A percentile compares a stretch with the other conserved stretches of the same genome.
phyloP scores from a whole-genome alignment of 2,329 filamentous ascomycete species.

The Colletotrichum chlorophyti region DNA sequence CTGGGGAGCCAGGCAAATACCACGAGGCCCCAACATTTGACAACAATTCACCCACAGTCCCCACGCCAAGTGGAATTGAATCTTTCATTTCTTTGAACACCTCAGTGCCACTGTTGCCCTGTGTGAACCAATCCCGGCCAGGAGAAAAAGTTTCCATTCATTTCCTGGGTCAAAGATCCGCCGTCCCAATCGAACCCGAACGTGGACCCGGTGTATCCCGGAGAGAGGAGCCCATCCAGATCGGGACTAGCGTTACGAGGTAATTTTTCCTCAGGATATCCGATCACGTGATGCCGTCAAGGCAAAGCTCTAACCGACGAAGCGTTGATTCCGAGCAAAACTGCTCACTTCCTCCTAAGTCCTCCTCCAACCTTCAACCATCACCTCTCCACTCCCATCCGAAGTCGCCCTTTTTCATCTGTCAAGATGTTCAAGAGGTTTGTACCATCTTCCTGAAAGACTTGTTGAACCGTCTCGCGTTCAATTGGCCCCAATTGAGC shows the following conservation, averaged over 20 bases:
- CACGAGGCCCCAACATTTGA: slow-evolving; percentile 13
- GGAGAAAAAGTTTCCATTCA: slow-evolving; percentile 22
- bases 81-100: slow-evolving; percentile 4
- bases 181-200: slow-evolving; percentile 26
- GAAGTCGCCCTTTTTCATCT: slow-evolving; percentile 71
- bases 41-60: slow-evolving; percentile 15
- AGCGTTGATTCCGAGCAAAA: slow-evolving; percentile 53
- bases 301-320: slow-evolving; percentile 54
- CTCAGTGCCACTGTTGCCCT: not conserved
- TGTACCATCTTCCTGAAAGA: slow-evolving; percentile 47
- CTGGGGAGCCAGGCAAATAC: slow-evolving; percentile 15
- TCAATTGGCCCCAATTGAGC: slow-evolving; percentile 62
- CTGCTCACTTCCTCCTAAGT: slow-evolving; percentile 56
- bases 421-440: slow-evolving; percentile 86
- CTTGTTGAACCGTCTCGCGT: slow-evolving; percentile 34
- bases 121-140: not conserved
- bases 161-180: slow-evolving; percentile 1
- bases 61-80: slow-evolving; percentile 18
- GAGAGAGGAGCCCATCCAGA: slow-evolving; percentile 15
- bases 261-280: slow-evolving; percentile 27
- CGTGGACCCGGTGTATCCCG: slow-evolving; percentile 24
- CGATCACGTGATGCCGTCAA: slow-evolving; percentile 43
- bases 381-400: slow-evolving; percentile 64
- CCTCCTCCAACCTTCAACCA: slow-evolving; percentile 56
- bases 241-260: slow-evolving; percentile 24